A percentile compares a stretch with the other conserved stretches of the same genome.
phyloP scores from a whole-genome alignment of 164 flowering plant genomes.

The Tetracentron sinense region DNA sequence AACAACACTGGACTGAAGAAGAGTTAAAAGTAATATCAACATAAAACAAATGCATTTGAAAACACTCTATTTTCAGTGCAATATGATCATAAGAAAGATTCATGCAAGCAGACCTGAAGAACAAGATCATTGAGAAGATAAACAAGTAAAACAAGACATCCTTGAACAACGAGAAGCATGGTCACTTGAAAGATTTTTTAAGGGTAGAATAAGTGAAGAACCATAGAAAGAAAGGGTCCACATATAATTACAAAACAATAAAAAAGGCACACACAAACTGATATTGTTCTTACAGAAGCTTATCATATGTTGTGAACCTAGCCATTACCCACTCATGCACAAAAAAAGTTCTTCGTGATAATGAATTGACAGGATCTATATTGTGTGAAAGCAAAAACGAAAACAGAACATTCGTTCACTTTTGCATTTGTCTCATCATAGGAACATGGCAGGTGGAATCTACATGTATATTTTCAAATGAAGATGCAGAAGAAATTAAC shows the following conservation, averaged over 20 bases:
- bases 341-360: too few relatives aligned
- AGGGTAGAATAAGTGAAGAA: neutral
- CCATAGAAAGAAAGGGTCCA: neutral
- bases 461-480: neutral
- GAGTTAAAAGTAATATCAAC: neutral
- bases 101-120: neutral
- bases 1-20: neutral
- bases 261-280: too few relatives aligned
- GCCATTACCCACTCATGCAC: too few relatives aligned
- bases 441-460: neutral
- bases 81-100: too few relatives aligned
- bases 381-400: too few relatives aligned
- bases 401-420: too few relatives aligned
- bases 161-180: neutral
- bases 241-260: too few relatives aligned
- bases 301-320: too few relatives aligned
- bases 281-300: too few relatives aligned
- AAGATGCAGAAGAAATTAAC: too few relatives aligned
- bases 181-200: neutral
- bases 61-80: neutral
- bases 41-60: neutral
- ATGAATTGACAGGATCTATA: neutral
- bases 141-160: neutral
- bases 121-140: neutral
- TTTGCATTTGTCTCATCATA: too few relatives aligned